Conservation (phyloP, 345 rosid species). For the Carallia pectinifolia region DNA sequence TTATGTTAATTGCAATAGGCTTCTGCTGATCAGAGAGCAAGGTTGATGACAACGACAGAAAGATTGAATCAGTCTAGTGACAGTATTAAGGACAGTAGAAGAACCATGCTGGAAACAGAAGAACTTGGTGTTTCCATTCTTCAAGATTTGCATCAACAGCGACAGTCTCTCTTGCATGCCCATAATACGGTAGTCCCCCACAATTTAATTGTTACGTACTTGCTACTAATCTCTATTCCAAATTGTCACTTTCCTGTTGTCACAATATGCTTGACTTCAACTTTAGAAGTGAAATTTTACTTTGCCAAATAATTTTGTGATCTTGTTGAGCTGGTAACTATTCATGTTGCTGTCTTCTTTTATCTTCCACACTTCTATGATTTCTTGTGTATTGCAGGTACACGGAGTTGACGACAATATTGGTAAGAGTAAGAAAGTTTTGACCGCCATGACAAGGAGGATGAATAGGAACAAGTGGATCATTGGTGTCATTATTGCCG, state of each 20-base stretch:
- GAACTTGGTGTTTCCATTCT: slow-evolving; percentile 97
- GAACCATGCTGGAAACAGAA: slow-evolving; percentile 95
- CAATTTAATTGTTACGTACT: background rate
- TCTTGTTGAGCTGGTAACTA: background rate
- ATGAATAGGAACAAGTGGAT: slow-evolving; percentile 92
- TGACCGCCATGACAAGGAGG: slow-evolving; percentile 74
- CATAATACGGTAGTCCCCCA: slow-evolving; percentile 53
- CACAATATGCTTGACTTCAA: background rate
- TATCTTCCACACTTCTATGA: background rate
- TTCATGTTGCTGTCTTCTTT: background rate
- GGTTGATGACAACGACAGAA: slow-evolving; percentile 77
- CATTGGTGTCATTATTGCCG: slow-evolving; percentile 49
- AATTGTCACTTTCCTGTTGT: background rate
- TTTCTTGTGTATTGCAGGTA: slow-evolving; percentile 46
- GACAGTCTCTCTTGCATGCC: slow-evolving; percentile 81
- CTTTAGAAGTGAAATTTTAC: background rate
- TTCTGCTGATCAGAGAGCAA: slow-evolving; percentile 87
- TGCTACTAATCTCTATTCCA: background rate
- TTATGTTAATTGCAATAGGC: slow-evolving; percentile 43
- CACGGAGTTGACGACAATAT: slow-evolving; percentile 89
- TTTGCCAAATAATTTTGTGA: background rate
- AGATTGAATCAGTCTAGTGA: slow-evolving; percentile 63
- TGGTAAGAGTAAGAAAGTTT: slow-evolving; percentile 80
- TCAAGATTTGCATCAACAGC: slow-evolving; percentile 84
- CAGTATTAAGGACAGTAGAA: slow-evolving; percentile 82